These are phyloP conservation scores for Teratosphaeria pseudoeucalypti DNA, from an alignment of 2,329 filamentous ascomycete species.

Conservation along the genomic window DNA sequence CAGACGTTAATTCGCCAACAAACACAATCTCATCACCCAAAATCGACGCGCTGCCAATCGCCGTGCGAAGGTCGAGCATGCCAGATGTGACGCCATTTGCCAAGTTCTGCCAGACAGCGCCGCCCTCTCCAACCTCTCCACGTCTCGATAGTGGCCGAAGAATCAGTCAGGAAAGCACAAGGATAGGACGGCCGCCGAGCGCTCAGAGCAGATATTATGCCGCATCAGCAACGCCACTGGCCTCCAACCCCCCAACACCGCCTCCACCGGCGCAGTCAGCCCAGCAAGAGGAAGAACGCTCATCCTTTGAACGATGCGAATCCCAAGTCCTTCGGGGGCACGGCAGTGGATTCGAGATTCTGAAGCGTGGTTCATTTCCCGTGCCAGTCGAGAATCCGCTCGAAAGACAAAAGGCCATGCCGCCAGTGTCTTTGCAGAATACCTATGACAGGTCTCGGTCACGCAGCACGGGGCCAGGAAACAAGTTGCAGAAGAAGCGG, in stretches of 20 bases:
- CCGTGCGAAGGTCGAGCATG: slow-evolving; percentile 18
- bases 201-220: slow-evolving; percentile 2
- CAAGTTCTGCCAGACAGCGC: slow-evolving; percentile 22
- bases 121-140: slow-evolving; percentile 7
- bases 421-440: slow-evolving; percentile 23
- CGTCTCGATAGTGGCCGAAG: slow-evolving; percentile 2
- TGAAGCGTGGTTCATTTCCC: slow-evolving; percentile 23
- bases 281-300: slow-evolving; percentile 1
- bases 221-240: neutral
- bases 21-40: slow-evolving; percentile 9
- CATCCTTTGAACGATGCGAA: slow-evolving; percentile 16
- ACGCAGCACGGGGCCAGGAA: slow-evolving; percentile 12
- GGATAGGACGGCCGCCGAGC: slow-evolving; percentile 1
- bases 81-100: slow-evolving; percentile 24
- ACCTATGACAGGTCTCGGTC: slow-evolving; percentile 10
- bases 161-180: slow-evolving; percentile 1
- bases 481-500: slow-evolving; percentile 25
- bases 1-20: neutral
- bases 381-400: slow-evolving; percentile 7
- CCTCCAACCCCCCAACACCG: neutral
- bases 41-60: slow-evolving; percentile 16
- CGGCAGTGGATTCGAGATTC: slow-evolving; percentile 26
- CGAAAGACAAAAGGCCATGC: slow-evolving; percentile 11
- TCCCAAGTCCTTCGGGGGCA: slow-evolving; percentile 22
- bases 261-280: neutral